Conservation (phyloP, 345 rosid genomes). For the Geranium rotundifolium region DNA sequence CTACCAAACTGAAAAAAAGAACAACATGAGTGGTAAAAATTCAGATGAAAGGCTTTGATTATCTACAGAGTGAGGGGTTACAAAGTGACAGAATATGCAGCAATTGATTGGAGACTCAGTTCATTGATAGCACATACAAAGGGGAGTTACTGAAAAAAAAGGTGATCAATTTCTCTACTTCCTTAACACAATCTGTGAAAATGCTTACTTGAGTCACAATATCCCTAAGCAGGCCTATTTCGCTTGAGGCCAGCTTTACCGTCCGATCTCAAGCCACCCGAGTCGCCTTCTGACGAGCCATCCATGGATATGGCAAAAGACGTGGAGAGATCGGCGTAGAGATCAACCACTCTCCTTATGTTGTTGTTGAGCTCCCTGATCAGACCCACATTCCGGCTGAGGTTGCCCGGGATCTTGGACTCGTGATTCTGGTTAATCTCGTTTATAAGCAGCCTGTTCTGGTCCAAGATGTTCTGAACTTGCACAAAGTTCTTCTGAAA, state of each 20-base stretch:
- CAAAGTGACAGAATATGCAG: too few relatives aligned
- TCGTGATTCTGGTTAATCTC: slow-evolving; percentile 81
- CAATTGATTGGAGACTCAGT: too few relatives aligned
- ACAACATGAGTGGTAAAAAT: too few relatives aligned
- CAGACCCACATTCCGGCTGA: slow-evolving; percentile 59
- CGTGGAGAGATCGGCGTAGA: slow-evolving; percentile 58
- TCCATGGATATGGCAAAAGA: slow-evolving; percentile 48
- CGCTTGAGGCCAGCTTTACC: slow-evolving; percentile 39
- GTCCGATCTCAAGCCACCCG: slow-evolving; percentile 38
- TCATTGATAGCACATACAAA: too few relatives aligned
- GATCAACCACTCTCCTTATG: slow-evolving; percentile 55
- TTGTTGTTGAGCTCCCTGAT: slow-evolving; percentile 78
- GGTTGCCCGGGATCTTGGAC: slow-evolving; percentile 59
- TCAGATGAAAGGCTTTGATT: too few relatives aligned
- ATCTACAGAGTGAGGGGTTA: too few relatives aligned
- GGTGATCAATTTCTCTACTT: too few relatives aligned
- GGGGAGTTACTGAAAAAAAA: too few relatives aligned
- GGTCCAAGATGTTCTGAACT: slow-evolving; percentile 59
- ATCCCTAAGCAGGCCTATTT: slow-evolving; percentile 34
- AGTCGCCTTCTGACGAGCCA: slow-evolving; percentile 43
- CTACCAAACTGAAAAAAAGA: too few relatives aligned
- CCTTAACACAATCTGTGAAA: too few relatives aligned
- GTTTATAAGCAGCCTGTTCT: slow-evolving; percentile 58
- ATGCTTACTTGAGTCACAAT: neutral
- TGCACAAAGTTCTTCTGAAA: slow-evolving; percentile 67